A percentile compares a stretch with the other conserved stretches of the same genome.
These are phyloP conservation scores for Elongisporangium undulatum DNA, from an alignment of 352 stramenopile species.

Conservation along the genomic window DNA sequence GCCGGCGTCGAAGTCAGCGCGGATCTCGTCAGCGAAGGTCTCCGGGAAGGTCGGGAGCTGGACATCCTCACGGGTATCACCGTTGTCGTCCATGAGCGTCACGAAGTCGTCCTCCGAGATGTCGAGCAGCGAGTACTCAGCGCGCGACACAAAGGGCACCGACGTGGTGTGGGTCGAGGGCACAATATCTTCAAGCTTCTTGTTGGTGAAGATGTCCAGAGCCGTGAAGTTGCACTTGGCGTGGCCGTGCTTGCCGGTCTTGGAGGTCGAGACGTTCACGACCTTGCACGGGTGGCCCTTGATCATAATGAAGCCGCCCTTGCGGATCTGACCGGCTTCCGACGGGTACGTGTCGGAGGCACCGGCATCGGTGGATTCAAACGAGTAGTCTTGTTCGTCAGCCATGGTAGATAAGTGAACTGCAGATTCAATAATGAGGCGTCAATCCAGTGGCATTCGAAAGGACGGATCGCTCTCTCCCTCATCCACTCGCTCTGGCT, in stretches of 20 bases:
- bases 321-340: constrained; percentile 99
- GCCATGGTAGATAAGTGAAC: constrained; percentile 27
- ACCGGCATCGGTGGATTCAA: constrained; percentile 95
- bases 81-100: constrained; percentile 97
- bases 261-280: constrained; percentile 97
- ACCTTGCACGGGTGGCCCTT: constrained; percentile 99
- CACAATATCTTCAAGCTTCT: constrained; percentile 99
- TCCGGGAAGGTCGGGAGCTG: constrained; percentile 96
- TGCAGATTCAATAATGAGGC: constrained; percentile 3
- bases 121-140: constrained; percentile 98
- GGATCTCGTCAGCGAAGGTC: constrained; percentile 95
- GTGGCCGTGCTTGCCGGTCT: constrained; percentile 99
- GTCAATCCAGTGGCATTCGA: neutral
- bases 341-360: constrained; percentile 97
- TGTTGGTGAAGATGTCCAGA: constrained; percentile 99
- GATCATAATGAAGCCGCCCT: constrained; percentile 99
- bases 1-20: constrained; percentile 93
- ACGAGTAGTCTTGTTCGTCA: constrained; percentile 79
- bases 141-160: constrained; percentile 96
- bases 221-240: constrained; percentile 99
- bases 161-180: constrained; percentile 98
- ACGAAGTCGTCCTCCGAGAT: constrained; percentile 98
- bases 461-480: neutral
- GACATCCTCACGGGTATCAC: constrained; percentile 97
- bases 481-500: constrained; percentile 1